Evolutionary conservation across 805 yeast species (phyloP), one percentile per base, ranked within the genome.

Genomic region (Metschnikowia gelsemii): DNA sequence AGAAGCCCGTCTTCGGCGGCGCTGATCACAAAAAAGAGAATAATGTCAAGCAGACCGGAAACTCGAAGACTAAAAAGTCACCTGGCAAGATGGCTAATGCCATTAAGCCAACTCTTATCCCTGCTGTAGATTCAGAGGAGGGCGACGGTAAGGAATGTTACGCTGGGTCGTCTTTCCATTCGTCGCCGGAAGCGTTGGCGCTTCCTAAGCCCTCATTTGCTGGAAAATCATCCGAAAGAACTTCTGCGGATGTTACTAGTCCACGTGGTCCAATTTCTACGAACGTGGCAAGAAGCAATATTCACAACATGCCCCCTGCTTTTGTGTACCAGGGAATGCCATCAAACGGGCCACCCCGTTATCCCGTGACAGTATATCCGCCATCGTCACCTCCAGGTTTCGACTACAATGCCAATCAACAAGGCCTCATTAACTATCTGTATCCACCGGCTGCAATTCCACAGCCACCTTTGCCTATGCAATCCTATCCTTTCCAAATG

Each of bases 81-180:
- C 17, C 38, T 3, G 33, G 41, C 22, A 45, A 38, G 30, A 42
- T 36, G 38, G 11, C 26, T 8, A 32, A 14, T 6, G 28, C 8
- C 25, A 25, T 42, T n/a, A 37, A 23, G 7, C 38, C 34, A 12
- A 22, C 21, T 2, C 29, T 34, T 16, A 35, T 13, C 27, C 14
- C 14, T 8, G 35, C 38, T 11, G 21, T 13, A 12, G 33, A 18
- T 5, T 24, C 23, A 9, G 33, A 36, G 4, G 16, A 21, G 27
- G 28, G 20, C 32, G 28, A 45, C 26, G 51, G 34, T 5, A 46
- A 50, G 37, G 51, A 65, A 21, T 63, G 68, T 38, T 76, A 75
- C 56, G 82, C 82, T 39, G 82, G 82, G 22, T 72, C 80, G 26
- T 73, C 80, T 26, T 76, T 76, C 54, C 78, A 73, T 54, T 71